These are phyloP conservation scores for Monosporascus sp. DNA, from an alignment of 2,329 filamentous ascomycete genomes.

Conservation along the genomic window DNA sequence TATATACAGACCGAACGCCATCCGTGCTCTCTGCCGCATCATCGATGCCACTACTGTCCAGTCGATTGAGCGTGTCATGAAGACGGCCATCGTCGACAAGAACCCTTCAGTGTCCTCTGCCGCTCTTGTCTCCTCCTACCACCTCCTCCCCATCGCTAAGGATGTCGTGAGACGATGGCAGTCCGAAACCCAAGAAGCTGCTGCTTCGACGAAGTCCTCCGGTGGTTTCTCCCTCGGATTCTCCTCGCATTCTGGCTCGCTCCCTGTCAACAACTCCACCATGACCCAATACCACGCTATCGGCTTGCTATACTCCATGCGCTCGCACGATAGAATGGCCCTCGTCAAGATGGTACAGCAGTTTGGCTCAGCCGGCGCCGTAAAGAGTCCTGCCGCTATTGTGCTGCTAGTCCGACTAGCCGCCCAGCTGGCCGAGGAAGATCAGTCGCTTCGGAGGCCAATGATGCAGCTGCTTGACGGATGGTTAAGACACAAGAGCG, in stretches of 20 bases:
- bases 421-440: constrained; percentile 90
- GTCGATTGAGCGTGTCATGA: constrained; percentile 96
- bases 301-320: constrained; percentile 95
- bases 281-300: constrained; percentile 99
- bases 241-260: constrained; percentile 67
- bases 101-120: constrained; percentile 95
- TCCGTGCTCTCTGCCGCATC: constrained; percentile 89
- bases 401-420: constrained; percentile 90
- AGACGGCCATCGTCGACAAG: constrained; percentile 98
- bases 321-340: constrained; percentile 94
- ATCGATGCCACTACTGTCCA: constrained; percentile 96
- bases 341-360: constrained; percentile 99
- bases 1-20: constrained; percentile 91
- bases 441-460: constrained; percentile 78
- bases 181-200: constrained; percentile 95
- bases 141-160: constrained; percentile 90
- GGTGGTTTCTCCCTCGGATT: constrained; percentile 89
- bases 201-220: constrained; percentile 81
- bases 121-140: constrained; percentile 93
- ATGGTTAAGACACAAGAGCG: constrained; percentile 97
- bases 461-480: constrained; percentile 97
- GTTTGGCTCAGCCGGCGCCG: constrained; percentile 82
- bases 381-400: constrained; percentile 91
- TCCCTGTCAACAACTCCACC: constrained; percentile 85
- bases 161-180: constrained; percentile 98